These are phyloP conservation scores for Rostrohypoxylon terebratum DNA, from an alignment of 495 filamentous ascomycete species.

Conservation along the genomic window DNA sequence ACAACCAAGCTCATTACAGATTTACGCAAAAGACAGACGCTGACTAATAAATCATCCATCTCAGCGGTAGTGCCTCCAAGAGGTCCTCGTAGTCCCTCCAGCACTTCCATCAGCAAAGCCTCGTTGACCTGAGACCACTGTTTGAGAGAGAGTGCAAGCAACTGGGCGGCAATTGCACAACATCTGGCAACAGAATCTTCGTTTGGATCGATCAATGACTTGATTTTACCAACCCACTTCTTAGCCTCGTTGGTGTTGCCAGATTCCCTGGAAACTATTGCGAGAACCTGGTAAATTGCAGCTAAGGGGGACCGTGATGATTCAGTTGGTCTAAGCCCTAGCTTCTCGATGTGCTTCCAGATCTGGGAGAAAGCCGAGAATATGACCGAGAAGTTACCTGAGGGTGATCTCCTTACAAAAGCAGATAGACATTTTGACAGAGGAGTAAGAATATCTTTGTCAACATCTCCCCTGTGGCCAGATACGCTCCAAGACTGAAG, in stretches of 20 bases:
- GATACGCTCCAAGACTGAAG: constrained; percentile 77
- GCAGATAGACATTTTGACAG: constrained; percentile 72
- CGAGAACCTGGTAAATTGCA: constrained; percentile 56
- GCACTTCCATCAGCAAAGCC: constrained; percentile 57
- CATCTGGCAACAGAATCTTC: constrained; percentile 59
- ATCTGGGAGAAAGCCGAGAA: constrained; percentile 42
- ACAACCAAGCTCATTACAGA: constrained; percentile 66
- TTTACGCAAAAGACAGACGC: constrained; percentile 72
- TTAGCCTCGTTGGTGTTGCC: constrained; percentile 59
- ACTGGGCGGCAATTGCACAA: constrained; percentile 56
- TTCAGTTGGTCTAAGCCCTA: constrained; percentile 34
- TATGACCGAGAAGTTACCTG: constrained; percentile 46
- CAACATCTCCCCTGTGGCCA: constrained; percentile 73
- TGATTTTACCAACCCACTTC: constrained; percentile 60
- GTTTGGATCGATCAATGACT: constrained; percentile 45
- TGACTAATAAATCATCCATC: constrained; percentile 76
- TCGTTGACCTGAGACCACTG: constrained; percentile 51
- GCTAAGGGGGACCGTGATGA: constrained; percentile 52
- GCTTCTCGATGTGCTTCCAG: constrained; percentile 47
- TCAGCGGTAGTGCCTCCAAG: constrained; percentile 72
- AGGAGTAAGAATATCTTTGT: constrained; percentile 77
- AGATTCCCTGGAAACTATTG: constrained; percentile 57
- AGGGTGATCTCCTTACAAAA: constrained; percentile 67
- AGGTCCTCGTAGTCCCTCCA: constrained; percentile 66
- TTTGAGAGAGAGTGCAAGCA: constrained; percentile 59